These are phyloP conservation scores for Achaetomium macrosporum DNA, from an alignment of 2,329 filamentous ascomycete genomes.

Conservation along the genomic window DNA sequence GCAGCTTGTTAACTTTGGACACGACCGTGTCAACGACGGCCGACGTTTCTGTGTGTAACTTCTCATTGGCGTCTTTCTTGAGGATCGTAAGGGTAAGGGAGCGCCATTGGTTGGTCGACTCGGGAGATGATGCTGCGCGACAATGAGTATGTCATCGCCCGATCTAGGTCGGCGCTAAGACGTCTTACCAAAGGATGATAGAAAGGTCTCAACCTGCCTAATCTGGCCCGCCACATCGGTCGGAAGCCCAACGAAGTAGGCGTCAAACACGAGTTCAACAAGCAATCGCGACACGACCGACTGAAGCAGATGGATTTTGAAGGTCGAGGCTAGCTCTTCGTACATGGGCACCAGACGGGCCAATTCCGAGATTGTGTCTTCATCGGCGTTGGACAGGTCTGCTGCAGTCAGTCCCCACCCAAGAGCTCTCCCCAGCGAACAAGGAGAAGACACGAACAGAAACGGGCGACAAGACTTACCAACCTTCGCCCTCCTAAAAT, in stretches of 20 bases:
- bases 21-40: slow-evolving; percentile 39
- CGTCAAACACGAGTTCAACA: slow-evolving; percentile 55
- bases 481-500: slow-evolving; percentile 59
- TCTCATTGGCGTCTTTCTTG: slow-evolving; percentile 45
- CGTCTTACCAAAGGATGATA: slow-evolving; percentile 38
- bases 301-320: slow-evolving; percentile 59
- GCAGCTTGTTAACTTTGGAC: slow-evolving; percentile 42
- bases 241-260: slow-evolving; percentile 59
- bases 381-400: slow-evolving; percentile 42
- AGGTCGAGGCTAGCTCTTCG: slow-evolving; percentile 45
- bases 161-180: not conserved
- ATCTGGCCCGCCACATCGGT: slow-evolving; percentile 47
- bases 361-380: slow-evolving; percentile 39
- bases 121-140: slow-evolving; percentile 31
- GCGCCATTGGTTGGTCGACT: slow-evolving; percentile 60
- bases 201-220: slow-evolving; percentile 41
- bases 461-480: slow-evolving; percentile 33
- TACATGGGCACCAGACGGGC: slow-evolving; percentile 52
- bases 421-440: not conserved
- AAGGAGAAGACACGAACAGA: not conserved
- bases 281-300: slow-evolving; percentile 54
- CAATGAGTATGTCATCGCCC: slow-evolving; percentile 1
- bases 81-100: slow-evolving; percentile 57
- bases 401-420: not conserved
- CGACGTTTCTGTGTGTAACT: slow-evolving; percentile 42